Conservation (phyloP, 2,329 filamentous ascomycete species). For the Diaporthe sp. region DNA sequence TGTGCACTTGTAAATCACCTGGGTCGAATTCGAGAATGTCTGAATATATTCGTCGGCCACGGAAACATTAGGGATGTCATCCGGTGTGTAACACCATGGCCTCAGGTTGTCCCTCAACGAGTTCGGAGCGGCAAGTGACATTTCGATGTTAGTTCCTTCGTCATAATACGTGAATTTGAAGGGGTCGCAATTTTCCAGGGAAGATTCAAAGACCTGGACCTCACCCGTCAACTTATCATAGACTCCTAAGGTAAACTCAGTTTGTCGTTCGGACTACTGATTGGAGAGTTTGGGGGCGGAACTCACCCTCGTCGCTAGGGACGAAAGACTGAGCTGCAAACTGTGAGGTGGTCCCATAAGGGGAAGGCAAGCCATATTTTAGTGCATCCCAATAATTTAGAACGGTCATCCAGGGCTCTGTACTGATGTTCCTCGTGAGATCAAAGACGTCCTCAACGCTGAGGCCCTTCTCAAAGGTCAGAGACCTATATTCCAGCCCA, state of each 20-base stretch:
- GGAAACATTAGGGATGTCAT: too few species aligned
- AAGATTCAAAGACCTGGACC: background rate
- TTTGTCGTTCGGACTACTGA: too few species aligned
- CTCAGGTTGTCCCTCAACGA: background rate
- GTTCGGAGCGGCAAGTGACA: background rate
- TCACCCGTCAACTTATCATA: background rate
- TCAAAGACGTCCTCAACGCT: background rate
- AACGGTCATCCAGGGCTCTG: background rate
- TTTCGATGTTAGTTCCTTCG: too few species aligned
- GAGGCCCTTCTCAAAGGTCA: accelerated
- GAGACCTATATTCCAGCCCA: background rate
- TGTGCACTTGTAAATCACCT: background rate
- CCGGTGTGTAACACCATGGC: background rate
- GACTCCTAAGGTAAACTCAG: too few species aligned
- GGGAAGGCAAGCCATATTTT: background rate
- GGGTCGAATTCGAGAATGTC: background rate
- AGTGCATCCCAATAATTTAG: background rate
- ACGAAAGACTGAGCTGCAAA: background rate
- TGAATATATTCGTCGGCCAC: background rate
- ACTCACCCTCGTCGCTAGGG: background rate
- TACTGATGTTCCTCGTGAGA: background rate
- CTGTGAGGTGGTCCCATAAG: background rate
- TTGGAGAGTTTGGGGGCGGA: too few species aligned
- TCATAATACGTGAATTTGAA: background rate
- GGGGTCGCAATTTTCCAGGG: background rate